phyloP scores from a whole-genome alignment of 768 basidiomycete genomes.

The Lentinula sp. region DNA sequence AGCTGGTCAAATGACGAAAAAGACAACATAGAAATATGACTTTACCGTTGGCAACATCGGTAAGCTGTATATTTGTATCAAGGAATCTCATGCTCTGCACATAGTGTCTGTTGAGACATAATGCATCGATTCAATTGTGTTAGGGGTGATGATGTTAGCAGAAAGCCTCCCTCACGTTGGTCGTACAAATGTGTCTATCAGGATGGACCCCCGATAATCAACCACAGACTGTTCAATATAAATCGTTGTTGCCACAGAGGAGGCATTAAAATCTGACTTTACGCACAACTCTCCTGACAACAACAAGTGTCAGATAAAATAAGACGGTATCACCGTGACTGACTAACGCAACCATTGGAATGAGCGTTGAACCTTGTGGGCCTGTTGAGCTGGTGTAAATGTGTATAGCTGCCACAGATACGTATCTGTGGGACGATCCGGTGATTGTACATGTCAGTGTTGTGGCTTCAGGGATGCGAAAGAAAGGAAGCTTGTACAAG shows the following conservation, averaged over 20 bases:
- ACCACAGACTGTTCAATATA: constrained; percentile 25
- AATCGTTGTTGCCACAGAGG: neutral
- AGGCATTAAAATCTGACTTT: neutral
- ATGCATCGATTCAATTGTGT: neutral
- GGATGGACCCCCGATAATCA: constrained; percentile 38
- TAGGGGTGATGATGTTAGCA: neutral
- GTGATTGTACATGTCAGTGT: neutral
- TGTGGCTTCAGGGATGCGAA: neutral
- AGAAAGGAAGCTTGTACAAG: constrained; percentile 11
- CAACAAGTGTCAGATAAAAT: constrained; percentile 2
- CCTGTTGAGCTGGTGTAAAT: constrained; percentile 34
- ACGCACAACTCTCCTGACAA: constrained; percentile 33
- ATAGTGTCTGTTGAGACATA: too few species aligned
- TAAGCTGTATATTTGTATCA: constrained; percentile 38
- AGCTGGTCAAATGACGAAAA: neutral
- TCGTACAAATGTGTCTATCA: constrained; percentile 46
- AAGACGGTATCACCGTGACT: neutral
- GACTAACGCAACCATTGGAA: constrained; percentile 51
- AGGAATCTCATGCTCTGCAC: constrained; percentile 41
- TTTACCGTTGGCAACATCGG: constrained; percentile 35
- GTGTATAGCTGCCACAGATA: constrained; percentile 39
- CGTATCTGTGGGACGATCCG: constrained; percentile 25
- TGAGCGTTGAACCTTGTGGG: constrained; percentile 16
- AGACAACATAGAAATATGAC: neutral
- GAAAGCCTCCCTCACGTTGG: constrained; percentile 37